phyloP scores from a whole-genome alignment of 768 basidiomycete species.

The Suillus brevipes region DNA sequence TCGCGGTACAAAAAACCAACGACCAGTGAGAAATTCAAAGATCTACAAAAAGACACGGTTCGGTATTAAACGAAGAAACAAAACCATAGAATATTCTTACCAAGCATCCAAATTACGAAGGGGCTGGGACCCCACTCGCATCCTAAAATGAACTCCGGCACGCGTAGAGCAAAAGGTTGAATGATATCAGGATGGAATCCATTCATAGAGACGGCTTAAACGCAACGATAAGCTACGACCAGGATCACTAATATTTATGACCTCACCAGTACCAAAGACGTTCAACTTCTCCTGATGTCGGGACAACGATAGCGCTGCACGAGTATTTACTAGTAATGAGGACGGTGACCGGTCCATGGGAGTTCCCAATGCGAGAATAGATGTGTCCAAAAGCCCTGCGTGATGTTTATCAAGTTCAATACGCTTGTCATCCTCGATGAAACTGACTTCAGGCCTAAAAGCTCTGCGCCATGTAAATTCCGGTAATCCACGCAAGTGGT shows the following conservation, averaged over 20 bases:
- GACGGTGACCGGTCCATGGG: too few species aligned
- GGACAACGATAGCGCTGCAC: too few species aligned
- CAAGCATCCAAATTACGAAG: slow-evolving; percentile 28
- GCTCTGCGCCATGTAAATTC: slow-evolving; percentile 58
- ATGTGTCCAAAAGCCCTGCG: slow-evolving; percentile 46
- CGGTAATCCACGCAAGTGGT: too few species aligned
- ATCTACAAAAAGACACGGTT: too few species aligned
- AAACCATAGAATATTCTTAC: slow-evolving; percentile 10
- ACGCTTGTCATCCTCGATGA: not conserved
- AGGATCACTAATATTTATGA: too few species aligned
- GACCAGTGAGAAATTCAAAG: too few species aligned
- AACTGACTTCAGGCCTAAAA: slow-evolving; percentile 46
- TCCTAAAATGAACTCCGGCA: slow-evolving; percentile 28
- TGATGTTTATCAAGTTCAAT: not conserved
- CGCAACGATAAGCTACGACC: not conserved
- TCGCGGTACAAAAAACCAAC: too few species aligned
- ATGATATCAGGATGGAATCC: not conserved
- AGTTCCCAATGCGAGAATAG: slow-evolving; percentile 57
- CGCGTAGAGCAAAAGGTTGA: slow-evolving; percentile 21
- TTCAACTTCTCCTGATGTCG: too few species aligned
- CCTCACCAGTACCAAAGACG: slow-evolving; percentile 23
- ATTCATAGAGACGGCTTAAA: not conserved
- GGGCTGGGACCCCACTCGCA: slow-evolving; percentile 18
- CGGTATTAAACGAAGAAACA: too few species aligned
- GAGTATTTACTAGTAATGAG: too few species aligned